These are phyloP conservation scores for Pterocarpus santalinus DNA, from an alignment of 306 rosid genomes.

Conservation along the genomic window DNA sequence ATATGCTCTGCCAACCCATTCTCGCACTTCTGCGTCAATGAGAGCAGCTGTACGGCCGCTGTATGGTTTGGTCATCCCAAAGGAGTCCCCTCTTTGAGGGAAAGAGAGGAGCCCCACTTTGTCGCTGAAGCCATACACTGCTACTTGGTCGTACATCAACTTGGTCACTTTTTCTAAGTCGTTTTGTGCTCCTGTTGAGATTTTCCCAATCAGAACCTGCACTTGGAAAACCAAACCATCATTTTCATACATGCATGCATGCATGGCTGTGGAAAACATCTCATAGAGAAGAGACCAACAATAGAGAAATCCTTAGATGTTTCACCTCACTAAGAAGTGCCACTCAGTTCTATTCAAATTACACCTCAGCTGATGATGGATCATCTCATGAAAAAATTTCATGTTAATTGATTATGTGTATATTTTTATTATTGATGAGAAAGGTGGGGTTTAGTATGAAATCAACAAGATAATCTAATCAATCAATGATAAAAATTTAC, in stretches of 20 bases:
- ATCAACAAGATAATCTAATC: too few relatives aligned
- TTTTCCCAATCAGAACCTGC: constrained; percentile 84
- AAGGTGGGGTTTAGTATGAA: too few relatives aligned
- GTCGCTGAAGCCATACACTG: constrained; percentile 89
- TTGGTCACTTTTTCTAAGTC: constrained; percentile 96
- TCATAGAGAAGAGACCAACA: background rate
- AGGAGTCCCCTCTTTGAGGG: constrained; percentile 70
- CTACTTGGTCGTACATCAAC: constrained; percentile 96
- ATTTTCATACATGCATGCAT: background rate
- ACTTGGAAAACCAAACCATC: constrained; percentile 20
- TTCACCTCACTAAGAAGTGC: too few relatives aligned
- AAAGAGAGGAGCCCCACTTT: constrained; percentile 95
- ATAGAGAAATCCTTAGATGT: too few relatives aligned
- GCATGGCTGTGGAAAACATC: background rate
- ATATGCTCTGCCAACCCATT: constrained; percentile 88
- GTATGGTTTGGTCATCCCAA: constrained; percentile 75
- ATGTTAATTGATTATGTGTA: too few relatives aligned
- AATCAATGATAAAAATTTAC: too few relatives aligned
- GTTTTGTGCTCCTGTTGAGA: constrained; percentile 94
- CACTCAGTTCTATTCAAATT: too few relatives aligned
- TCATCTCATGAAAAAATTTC: too few relatives aligned
- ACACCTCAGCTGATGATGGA: too few relatives aligned
- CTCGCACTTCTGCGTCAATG: constrained; percentile 86
- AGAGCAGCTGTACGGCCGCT: constrained; percentile 83
- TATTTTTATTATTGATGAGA: too few relatives aligned